A percentile compares a stretch with the other conserved stretches of the same genome.
These are phyloP conservation scores for Rhododendron kiyosumense DNA, from an alignment of 148 eudicot species.

Conservation along the genomic window DNA sequence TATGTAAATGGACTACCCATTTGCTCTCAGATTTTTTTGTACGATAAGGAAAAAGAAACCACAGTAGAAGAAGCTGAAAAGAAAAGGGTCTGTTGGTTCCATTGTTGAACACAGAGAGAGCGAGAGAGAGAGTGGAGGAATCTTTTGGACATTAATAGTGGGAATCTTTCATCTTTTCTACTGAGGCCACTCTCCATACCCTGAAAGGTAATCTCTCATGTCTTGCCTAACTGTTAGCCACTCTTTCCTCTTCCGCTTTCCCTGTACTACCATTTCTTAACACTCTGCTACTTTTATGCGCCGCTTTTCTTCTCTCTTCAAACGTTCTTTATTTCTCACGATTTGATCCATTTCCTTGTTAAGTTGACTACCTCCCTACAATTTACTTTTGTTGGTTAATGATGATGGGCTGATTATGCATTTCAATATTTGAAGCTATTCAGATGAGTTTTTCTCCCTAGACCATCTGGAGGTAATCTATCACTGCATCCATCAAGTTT, in stretches of 20 bases:
- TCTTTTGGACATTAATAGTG: slow-evolving; percentile 13
- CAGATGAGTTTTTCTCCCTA: neutral
- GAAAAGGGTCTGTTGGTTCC: slow-evolving; percentile 8
- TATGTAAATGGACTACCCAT: slow-evolving; percentile 15
- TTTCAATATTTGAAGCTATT: neutral
- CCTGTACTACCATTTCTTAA: neutral
- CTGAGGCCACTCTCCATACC: neutral
- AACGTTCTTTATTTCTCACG: neutral
- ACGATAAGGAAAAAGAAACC: slow-evolving; percentile 4
- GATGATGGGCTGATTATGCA: slow-evolving; percentile 13
- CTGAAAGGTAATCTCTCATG: slow-evolving; percentile 4
- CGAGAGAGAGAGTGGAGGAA: neutral
- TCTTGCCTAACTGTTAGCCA: neutral
- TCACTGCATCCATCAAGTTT: neutral
- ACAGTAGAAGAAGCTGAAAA: neutral
- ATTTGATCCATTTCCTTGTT: neutral
- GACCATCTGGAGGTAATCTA: slow-evolving; percentile 7
- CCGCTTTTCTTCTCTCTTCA: neutral
- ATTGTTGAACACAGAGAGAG: slow-evolving; percentile 5
- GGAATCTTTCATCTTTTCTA: slow-evolving; percentile 16
- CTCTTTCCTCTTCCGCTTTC: neutral
- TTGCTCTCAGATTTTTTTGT: neutral
- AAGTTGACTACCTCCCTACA: neutral
- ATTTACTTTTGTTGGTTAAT: slow-evolving; percentile 1
- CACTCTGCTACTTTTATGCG: slow-evolving; percentile 10